phyloP scores from a whole-genome alignment of 2,329 filamentous ascomycete species.

The Ascochyta clinopodiicola region DNA sequence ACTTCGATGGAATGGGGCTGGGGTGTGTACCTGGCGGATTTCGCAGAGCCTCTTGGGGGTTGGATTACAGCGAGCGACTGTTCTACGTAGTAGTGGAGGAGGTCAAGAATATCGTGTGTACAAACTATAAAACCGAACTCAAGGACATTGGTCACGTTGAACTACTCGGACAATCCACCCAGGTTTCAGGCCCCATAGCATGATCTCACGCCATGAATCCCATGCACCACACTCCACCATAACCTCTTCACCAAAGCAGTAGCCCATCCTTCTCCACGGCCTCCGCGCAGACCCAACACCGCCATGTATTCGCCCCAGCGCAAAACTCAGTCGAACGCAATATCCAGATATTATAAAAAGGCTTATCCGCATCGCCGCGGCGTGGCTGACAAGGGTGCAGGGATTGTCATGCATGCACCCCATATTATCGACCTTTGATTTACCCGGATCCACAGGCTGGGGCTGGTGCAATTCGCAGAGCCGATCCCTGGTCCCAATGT shows the following conservation, averaged over 20 bases:
- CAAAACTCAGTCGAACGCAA: slow-evolving; percentile 12
- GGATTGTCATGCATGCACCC: slow-evolving; percentile 12
- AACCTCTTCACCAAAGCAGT: background rate
- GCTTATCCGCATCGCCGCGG: slow-evolving; percentile 5
- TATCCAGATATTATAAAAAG: slow-evolving; percentile 9
- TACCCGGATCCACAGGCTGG: slow-evolving; percentile 13
- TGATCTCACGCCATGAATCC: background rate
- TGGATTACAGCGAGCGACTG: background rate
- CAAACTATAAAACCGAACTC: too few relatives aligned
- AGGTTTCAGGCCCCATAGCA: background rate
- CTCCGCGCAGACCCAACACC: background rate
- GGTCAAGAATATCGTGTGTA: background rate
- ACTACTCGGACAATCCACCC: background rate
- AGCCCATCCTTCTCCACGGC: background rate
- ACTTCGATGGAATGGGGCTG: background rate
- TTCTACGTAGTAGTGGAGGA: background rate
- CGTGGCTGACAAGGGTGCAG: background rate
- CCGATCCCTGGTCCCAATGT: background rate
- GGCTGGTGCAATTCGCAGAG: slow-evolving; percentile 1
- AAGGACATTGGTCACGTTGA: too few relatives aligned
- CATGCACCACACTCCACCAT: background rate
- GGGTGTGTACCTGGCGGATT: background rate
- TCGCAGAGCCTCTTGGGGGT: background rate
- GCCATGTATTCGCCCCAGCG: slow-evolving; percentile 5
- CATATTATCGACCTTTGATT: slow-evolving; percentile 13